These are phyloP conservation scores for Sporothrix humicola DNA, from an alignment of 2,329 filamentous ascomycete genomes.

Conservation along the genomic window DNA sequence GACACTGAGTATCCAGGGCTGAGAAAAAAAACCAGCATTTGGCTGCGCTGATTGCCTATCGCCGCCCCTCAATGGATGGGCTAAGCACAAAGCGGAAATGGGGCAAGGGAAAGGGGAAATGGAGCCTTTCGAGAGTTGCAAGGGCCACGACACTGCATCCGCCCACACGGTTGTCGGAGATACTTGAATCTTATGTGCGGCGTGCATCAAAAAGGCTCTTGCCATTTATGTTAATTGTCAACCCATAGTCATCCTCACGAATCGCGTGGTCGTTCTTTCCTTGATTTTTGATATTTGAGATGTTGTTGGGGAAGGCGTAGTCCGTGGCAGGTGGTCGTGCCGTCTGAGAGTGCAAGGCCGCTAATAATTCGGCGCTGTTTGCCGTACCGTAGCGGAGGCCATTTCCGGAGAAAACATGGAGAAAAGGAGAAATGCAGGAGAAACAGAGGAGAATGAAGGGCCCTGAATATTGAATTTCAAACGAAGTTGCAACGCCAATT, in stretches of 20 bases:
- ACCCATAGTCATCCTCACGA: not conserved
- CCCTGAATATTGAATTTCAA: not conserved
- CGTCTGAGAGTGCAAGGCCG: not conserved
- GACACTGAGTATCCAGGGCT: conserved; percentile 26
- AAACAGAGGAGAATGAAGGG: not conserved
- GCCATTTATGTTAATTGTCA: not conserved
- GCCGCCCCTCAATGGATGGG: not conserved
- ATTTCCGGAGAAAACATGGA: conserved; percentile 23
- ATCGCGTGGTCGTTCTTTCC: not conserved
- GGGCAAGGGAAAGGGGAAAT: conserved; percentile 19
- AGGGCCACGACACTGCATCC: not conserved
- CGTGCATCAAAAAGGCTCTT: not conserved
- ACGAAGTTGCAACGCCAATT: too few relatives aligned
- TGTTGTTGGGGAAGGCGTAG: not conserved
- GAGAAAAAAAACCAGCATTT: not conserved
- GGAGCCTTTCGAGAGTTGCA: not conserved
- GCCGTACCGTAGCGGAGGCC: conserved; percentile 5
- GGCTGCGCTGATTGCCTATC: conserved; percentile 24
- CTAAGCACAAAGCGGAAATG: conserved; percentile 10
- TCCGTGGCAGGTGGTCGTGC: not conserved
- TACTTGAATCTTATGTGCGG: not conserved
- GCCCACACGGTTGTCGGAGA: conserved; percentile 5
- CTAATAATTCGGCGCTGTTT: not conserved
- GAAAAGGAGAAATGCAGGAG: conserved; percentile 16
- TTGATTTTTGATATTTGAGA: not conserved